Conservation (phyloP, 805 yeast genomes). For the Ogataea minuta region DNA sequence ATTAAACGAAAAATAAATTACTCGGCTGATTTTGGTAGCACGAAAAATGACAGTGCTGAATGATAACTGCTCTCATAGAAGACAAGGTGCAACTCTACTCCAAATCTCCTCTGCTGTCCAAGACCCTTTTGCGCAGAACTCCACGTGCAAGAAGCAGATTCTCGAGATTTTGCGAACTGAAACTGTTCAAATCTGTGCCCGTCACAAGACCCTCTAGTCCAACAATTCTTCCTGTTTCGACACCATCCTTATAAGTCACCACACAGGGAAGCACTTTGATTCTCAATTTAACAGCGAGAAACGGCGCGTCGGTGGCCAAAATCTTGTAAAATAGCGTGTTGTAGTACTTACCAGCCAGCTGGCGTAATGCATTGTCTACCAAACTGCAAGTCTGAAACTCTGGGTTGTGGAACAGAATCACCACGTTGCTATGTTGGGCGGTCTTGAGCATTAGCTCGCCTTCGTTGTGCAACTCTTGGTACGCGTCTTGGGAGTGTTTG, state of each 20-base stretch:
- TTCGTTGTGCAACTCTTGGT: conserved; percentile 50
- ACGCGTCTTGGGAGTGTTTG: conserved; percentile 30
- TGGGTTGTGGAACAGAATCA: conserved; percentile 65
- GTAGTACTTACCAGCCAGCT: conserved; percentile 58
- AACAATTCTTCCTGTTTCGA: conserved; percentile 56
- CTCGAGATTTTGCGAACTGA: conserved; percentile 51
- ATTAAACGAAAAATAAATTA: conserved; percentile 1
- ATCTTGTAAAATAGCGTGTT: conserved; percentile 52
- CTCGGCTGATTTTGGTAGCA: not conserved
- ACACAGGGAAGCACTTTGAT: conserved; percentile 74
- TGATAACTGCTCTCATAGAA: conserved; percentile 1
- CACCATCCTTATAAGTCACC: conserved; percentile 56
- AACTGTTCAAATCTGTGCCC: conserved; percentile 41
- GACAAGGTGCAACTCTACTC: conserved; percentile 17
- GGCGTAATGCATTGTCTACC: conserved; percentile 48
- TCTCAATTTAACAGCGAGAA: conserved; percentile 59
- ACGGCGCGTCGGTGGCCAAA: conserved; percentile 67
- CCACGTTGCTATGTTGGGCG: conserved; percentile 38
- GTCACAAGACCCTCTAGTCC: conserved; percentile 64
- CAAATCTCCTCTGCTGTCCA: conserved; percentile 22
- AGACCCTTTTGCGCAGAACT: conserved; percentile 36
- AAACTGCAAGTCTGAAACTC: conserved; percentile 57
- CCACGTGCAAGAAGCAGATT: conserved; percentile 33
- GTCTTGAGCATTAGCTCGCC: conserved; percentile 54
- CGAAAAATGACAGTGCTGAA: too few relatives aligned